Conservation (phyloP, 1,284 basidiomycete species). For the Retiboletus flavoniger region DNA sequence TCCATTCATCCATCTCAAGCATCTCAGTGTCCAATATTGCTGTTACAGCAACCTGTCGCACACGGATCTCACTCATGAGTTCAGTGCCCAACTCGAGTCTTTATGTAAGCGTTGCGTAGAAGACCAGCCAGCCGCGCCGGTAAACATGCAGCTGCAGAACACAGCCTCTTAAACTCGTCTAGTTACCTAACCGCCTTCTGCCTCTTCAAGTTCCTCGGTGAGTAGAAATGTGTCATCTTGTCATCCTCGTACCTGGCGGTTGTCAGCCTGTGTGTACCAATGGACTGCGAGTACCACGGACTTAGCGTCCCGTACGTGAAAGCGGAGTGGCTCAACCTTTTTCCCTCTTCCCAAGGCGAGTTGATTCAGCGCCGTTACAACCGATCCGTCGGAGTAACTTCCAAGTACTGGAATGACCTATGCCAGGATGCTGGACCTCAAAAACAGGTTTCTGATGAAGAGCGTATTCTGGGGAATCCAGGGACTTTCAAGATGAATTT, state of each 20-base stretch:
- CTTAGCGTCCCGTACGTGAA: not conserved
- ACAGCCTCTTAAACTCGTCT: not conserved
- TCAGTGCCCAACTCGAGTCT: not conserved
- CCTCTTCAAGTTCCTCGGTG: not conserved
- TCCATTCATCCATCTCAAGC: not conserved
- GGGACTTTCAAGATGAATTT: no score
- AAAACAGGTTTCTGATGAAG: no score
- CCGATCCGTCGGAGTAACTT: not conserved
- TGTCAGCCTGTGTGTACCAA: not conserved
- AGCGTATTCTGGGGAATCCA: no score
- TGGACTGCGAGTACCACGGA: not conserved
- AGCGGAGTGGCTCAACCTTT: no score
- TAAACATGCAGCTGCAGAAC: not conserved
- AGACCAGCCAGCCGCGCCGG: not conserved
- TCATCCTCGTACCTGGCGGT: not conserved
- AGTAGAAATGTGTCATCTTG: not conserved
- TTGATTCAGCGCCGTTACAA: not conserved
- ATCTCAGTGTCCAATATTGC: not conserved
- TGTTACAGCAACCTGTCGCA: no score
- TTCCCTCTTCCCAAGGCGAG: not conserved
- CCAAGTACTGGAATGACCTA: no score
- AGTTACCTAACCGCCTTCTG: not conserved
- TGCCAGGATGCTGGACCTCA: no score
- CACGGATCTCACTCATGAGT: not conserved
- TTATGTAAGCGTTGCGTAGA: not conserved